These are phyloP conservation scores for Apophysomyces variabilis DNA, from an alignment of 371 early-diverging fungal genomes.

Conservation along the genomic window DNA sequence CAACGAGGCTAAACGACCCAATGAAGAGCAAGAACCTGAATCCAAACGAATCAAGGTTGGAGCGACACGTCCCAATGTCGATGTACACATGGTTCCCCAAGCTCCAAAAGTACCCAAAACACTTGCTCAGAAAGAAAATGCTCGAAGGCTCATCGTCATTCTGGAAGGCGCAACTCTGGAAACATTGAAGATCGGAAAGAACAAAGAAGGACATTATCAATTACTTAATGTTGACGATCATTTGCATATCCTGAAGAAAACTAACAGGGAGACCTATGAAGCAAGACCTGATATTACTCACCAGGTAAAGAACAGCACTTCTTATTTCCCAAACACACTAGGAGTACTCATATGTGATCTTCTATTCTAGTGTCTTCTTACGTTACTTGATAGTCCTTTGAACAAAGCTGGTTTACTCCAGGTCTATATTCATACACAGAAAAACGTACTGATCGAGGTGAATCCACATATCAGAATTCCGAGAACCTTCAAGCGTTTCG, in stretches of 20 bases:
- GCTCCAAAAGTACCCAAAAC: constrained; percentile 85
- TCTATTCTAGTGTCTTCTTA: constrained; percentile 82
- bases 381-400: constrained; percentile 96
- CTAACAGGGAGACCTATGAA: constrained; percentile 82
- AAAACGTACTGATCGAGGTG: constrained; percentile 96
- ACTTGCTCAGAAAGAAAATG: constrained; percentile 70
- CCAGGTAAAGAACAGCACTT: constrained; percentile 62
- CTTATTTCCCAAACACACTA: background rate
- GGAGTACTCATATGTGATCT: background rate
- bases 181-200: constrained; percentile 93
- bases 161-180: constrained; percentile 91
- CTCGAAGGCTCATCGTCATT: constrained; percentile 92
- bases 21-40: constrained; percentile 20
- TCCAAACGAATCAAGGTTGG: constrained; percentile 55
- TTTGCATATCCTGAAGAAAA: constrained; percentile 84
- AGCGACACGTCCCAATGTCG: constrained; percentile 44
- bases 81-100: constrained; percentile 69
- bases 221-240: constrained; percentile 98
- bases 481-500: constrained; percentile 97
- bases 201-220: constrained; percentile 90
- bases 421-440: constrained; percentile 94
- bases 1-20: constrained; percentile 21
- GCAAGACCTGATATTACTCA: constrained; percentile 97
- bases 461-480: constrained; percentile 98
- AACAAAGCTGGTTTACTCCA: constrained; percentile 97